Evolutionary conservation across 768 basidiomycete species (phyloP).

Genomic region (Boletus subcaerulescens): DNA sequence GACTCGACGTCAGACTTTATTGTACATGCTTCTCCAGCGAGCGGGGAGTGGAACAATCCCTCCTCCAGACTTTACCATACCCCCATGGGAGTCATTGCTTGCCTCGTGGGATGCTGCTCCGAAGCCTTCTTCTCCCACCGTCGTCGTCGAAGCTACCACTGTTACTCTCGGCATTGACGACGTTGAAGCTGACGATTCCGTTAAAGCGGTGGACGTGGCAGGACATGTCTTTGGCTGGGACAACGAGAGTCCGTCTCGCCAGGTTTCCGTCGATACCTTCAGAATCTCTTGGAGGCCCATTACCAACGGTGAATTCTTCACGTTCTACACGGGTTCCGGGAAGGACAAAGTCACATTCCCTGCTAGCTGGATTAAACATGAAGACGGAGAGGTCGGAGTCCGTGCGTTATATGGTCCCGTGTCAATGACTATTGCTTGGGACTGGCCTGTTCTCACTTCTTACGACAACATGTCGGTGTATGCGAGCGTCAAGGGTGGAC

Average conservation of each 20-base stretch:
- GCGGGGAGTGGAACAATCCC: slow-evolving; percentile 76
- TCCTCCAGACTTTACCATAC: slow-evolving; percentile 69
- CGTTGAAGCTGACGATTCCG: slow-evolving; percentile 61
- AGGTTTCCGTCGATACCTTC: slow-evolving; percentile 64
- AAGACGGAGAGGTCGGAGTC: slow-evolving; percentile 43
- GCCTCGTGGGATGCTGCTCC: slow-evolving; percentile 46
- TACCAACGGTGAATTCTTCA: slow-evolving; percentile 82
- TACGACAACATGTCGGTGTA: slow-evolving; percentile 78
- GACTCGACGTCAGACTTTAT: slow-evolving; percentile 53
- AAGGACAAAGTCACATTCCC: slow-evolving; percentile 40
- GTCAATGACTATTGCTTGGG: slow-evolving; percentile 64
- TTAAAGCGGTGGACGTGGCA: slow-evolving; percentile 36
- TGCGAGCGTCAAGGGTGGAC: slow-evolving; percentile 85
- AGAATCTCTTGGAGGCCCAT: slow-evolving; percentile 82
- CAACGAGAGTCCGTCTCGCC: slow-evolving; percentile 75
- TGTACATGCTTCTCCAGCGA: slow-evolving; percentile 92
- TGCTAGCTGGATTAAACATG: slow-evolving; percentile 23
- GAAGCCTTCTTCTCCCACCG: slow-evolving; percentile 39
- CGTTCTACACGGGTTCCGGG: slow-evolving; percentile 51
- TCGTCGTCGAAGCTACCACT: slow-evolving; percentile 55
- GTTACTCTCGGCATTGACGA: slow-evolving; percentile 84
- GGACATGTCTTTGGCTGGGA: slow-evolving; percentile 91
- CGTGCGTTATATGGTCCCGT: slow-evolving; percentile 88
- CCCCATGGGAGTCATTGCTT: slow-evolving; percentile 64
- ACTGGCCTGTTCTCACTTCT: slow-evolving; percentile 86